Percentiles rank a stretch among this genome's conserved stretches.
Conservation (phyloP, 306 rosid genomes). For the Geum urbanum region DNA sequence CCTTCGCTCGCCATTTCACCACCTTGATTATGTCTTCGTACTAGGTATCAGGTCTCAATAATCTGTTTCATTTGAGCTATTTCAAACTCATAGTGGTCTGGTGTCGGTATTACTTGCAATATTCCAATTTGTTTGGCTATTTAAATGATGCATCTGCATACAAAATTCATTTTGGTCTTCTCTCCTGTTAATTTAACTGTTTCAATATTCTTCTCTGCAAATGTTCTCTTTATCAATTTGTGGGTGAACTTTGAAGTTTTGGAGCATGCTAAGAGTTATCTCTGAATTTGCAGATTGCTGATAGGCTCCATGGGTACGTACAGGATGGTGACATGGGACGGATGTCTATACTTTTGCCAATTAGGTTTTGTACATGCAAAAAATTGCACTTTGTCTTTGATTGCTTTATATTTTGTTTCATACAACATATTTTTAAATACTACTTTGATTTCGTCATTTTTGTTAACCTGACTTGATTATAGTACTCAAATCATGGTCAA, state of each 20-base stretch:
- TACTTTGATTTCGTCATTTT: too few species aligned
- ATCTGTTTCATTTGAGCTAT: constrained; percentile 6
- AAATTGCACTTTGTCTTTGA: too few species aligned
- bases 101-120: neutral
- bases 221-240: neutral
- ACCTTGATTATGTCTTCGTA: neutral
- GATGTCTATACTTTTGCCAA: neutral
- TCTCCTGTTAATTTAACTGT: neutral
- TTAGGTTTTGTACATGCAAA: too few species aligned
- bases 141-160: neutral
- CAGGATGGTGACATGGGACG: constrained; percentile 73
- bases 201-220: too few species aligned
- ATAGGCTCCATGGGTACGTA: constrained; percentile 69
- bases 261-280: constrained; percentile 24
- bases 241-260: constrained; percentile 6
- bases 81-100: neutral
- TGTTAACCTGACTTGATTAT: too few species aligned
- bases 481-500: too few species aligned
- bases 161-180: neutral
- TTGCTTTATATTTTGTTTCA: too few species aligned
- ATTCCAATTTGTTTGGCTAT: neutral
- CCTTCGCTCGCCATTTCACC: constrained; percentile 91
- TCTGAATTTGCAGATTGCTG: constrained; percentile 65
- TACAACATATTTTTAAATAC: too few species aligned
- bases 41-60: neutral